Evolutionary conservation across 441 rosid genomes (phyloP), one percentile per base, ranked within the genome.

Genomic region (Omphalea diandra): DNA sequence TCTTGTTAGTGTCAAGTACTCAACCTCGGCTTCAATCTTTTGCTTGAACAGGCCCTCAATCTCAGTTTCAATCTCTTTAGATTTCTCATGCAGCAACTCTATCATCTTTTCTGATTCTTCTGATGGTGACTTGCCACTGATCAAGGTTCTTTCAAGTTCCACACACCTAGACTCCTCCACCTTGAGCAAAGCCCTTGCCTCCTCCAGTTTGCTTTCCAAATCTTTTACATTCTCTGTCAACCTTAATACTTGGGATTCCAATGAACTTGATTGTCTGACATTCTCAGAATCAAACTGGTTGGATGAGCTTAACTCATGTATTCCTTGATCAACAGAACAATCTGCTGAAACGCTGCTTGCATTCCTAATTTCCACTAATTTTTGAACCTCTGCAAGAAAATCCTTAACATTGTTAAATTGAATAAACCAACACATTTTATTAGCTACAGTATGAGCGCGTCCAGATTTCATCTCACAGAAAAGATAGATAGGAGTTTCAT

Each of bases 1-100:
- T 63, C 75, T 79, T 26, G 71, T 69, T 49, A 87, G 75, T 63
- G 83, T 73, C 38, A 90, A 71, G 80, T 80, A 77, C 74, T 87
- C 87, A 5, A 93, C 68, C 83, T 93, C 97, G 56, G 88, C 90
- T 79, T 88, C 90, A 4, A 91, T 78, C 86, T 88, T 91, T 75
- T 85, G 89, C 85, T 63, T 81, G 80, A 88, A 89, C 33, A 87
- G 79, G 53, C 77, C 80, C 74, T 90, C 97, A 9, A 88, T 64
- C 61, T 83, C 84, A 0, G 67, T 62, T 79, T 84, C 95, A 66
- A 80, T 75, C 79, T 81, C 87, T 69, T 71, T 40, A 63, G 71
- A 67, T 69, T 43, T 75, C 62, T 80, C 82, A 44, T 71, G 83
- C 71, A 66, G 81, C 52, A 71, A 58, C 69, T 75, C 84, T 59